Conservation (phyloP, 2,329 filamentous ascomycete species). For the Ophiosphaerella narmari region DNA sequence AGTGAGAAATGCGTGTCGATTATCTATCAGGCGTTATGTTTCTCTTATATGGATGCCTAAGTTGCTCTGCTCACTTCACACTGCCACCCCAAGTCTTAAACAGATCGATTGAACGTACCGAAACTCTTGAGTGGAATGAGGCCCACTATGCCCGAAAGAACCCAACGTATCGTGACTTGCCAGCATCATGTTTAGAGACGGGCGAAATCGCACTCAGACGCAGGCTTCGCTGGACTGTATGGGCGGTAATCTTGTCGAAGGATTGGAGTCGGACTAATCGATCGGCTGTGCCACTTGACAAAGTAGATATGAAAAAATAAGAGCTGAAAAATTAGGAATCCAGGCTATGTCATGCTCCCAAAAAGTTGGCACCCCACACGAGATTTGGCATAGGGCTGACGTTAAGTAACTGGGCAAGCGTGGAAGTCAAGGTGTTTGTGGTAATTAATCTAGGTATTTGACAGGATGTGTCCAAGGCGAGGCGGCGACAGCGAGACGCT, state of each 20-base stretch:
- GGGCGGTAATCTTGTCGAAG: constrained; percentile 11
- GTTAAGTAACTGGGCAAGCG: constrained; percentile 10
- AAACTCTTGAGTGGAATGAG: constrained; percentile 12
- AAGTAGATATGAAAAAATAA: constrained; percentile 12
- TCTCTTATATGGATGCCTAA: constrained; percentile 14
- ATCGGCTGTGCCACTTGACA: constrained; percentile 10
- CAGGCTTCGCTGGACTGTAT: constrained; percentile 11
- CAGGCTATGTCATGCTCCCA: constrained; percentile 24
- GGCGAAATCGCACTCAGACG: constrained; percentile 12
- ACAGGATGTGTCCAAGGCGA: not conserved
- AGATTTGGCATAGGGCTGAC: constrained; percentile 31
- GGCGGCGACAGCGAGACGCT: constrained; percentile 15
- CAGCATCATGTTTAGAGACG: constrained; percentile 17
- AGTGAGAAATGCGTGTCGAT: constrained; percentile 4
- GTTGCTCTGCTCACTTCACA: constrained; percentile 13
- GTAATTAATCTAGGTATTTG: no score
- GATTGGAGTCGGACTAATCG: constrained; percentile 4
- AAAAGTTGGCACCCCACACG: constrained; percentile 14
- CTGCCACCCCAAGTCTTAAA: constrained; percentile 22
- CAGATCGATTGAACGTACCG: constrained; percentile 15
- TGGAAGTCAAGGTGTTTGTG: constrained; percentile 1
- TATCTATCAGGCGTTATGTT: constrained; percentile 1
- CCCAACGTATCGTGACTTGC: constrained; percentile 12
- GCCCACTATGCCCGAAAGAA: constrained; percentile 16
- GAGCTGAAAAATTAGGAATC: constrained; percentile 20